Conservation (phyloP, 2,329 filamentous ascomycete species). For the Madurella fahalii region DNA sequence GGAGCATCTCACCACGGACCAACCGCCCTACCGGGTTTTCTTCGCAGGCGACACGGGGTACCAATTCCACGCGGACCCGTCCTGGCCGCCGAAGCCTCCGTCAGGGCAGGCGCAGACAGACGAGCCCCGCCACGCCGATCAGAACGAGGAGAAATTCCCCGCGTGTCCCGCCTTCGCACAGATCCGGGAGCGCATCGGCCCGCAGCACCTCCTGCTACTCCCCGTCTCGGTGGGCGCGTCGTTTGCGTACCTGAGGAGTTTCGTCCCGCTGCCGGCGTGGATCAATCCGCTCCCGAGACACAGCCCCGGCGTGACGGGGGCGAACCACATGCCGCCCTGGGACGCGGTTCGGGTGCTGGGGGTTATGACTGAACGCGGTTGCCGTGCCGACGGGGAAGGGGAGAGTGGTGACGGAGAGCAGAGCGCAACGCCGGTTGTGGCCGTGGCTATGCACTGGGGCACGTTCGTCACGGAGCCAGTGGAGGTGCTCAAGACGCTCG, state of each 20-base stretch:
- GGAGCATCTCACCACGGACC: slow-evolving; percentile 12
- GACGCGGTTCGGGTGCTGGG: slow-evolving; percentile 27
- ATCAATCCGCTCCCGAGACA: slow-evolving; percentile 26
- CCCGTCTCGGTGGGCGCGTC: slow-evolving; percentile 27
- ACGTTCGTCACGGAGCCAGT: slow-evolving; percentile 28
- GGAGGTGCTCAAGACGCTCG: slow-evolving; percentile 26
- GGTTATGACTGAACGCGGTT: slow-evolving; percentile 14
- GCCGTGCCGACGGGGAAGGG: not conserved
- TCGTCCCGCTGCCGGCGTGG: slow-evolving; percentile 24
- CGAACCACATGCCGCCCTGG: slow-evolving; percentile 30
- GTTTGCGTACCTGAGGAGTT: slow-evolving; percentile 26
- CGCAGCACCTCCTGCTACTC: slow-evolving; percentile 24
- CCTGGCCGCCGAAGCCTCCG: slow-evolving; percentile 24
- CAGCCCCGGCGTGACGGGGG: slow-evolving; percentile 21
- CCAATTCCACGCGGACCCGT: slow-evolving; percentile 24
- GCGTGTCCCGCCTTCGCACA: slow-evolving; percentile 27
- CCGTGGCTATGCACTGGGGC: slow-evolving; percentile 29
- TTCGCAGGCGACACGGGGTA: slow-evolving; percentile 72
- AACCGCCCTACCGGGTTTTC: slow-evolving; percentile 54
- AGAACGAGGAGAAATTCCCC: slow-evolving; percentile 8
- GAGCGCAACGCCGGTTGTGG: slow-evolving; percentile 10
- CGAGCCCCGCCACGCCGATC: not conserved
- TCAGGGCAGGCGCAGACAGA: not conserved
- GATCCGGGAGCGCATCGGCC: slow-evolving; percentile 22
- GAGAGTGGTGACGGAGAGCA: not conserved